phyloP scores from a whole-genome alignment of 177 flowering plant species.

The Vitis hybrid region DNA sequence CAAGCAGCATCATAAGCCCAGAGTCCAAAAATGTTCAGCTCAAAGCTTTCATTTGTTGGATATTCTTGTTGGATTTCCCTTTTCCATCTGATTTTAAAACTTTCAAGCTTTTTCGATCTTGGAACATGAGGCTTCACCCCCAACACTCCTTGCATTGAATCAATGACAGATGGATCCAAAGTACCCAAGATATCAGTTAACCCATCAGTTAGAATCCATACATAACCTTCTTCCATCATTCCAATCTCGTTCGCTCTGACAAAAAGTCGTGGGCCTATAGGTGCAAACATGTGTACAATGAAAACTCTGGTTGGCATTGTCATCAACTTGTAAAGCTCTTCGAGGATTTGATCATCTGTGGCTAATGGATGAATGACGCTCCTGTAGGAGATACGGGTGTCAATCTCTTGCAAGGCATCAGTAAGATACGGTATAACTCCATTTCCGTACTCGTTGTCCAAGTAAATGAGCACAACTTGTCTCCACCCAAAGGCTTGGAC shows the following conservation, averaged over 20 bases:
- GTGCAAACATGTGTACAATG: constrained; percentile 16
- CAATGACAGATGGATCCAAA: not conserved
- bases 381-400: constrained; percentile 7
- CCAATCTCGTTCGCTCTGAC: constrained; percentile 7
- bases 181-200: constrained; percentile 11
- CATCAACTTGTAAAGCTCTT: constrained; percentile 18
- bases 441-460: constrained; percentile 21
- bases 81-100: constrained; percentile 19
- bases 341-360: constrained; percentile 1
- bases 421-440: constrained; percentile 20
- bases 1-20: constrained; percentile 43
- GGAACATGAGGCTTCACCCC: constrained; percentile 16
- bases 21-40: constrained; percentile 26
- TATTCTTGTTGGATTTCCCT: constrained; percentile 13
- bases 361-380: constrained; percentile 9
- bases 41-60: not conserved
- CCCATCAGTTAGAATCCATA: constrained; percentile 26
- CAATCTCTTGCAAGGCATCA: constrained; percentile 10
- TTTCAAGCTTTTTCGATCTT: constrained; percentile 10
- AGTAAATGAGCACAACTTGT: constrained; percentile 16
- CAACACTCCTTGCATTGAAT: constrained; percentile 18
- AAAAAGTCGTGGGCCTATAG: constrained; percentile 22
- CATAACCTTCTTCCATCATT: constrained; percentile 28
- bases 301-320: constrained; percentile 21
- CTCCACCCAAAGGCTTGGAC: constrained; percentile 19